Conservation (phyloP, 1,139 yeast species). For the Saccharomycopsis crataegensis region DNA sequence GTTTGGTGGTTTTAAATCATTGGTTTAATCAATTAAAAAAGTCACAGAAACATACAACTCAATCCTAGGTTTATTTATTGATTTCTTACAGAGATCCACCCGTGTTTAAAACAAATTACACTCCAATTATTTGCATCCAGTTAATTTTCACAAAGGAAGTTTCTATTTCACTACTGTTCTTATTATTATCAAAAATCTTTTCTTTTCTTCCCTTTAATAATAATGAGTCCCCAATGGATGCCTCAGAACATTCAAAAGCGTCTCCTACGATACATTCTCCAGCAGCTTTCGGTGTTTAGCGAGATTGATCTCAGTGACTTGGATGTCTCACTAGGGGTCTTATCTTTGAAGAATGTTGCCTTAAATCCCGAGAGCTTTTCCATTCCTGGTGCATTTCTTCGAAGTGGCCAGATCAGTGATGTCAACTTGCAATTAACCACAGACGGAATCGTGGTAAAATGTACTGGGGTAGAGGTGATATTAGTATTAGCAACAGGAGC, state of each 20-base stretch:
- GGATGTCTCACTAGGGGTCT: conserved; percentile 66
- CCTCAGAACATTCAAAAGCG: conserved; percentile 81
- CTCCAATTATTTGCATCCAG: too few relatives aligned
- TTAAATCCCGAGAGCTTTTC: conserved; percentile 52
- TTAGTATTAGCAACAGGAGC: conserved; percentile 8
- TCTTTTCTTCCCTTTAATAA: background rate
- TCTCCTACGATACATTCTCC: conserved; percentile 68
- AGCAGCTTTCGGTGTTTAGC: conserved; percentile 76
- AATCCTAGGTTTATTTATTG: too few relatives aligned
- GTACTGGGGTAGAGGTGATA: conserved; percentile 32
- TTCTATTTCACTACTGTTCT: too few relatives aligned
- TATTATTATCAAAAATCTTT: too few relatives aligned
- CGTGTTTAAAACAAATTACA: too few relatives aligned
- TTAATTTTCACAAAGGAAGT: too few relatives aligned
- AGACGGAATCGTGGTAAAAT: conserved; percentile 62
- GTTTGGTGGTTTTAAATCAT: too few relatives aligned
- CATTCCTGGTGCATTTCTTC: conserved; percentile 58
- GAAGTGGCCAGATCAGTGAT: conserved; percentile 54
- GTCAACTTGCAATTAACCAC: conserved; percentile 44
- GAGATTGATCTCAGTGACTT: conserved; percentile 74
- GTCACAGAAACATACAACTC: too few relatives aligned
- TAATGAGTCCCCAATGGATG: conserved; percentile 66
- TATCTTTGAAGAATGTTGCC: conserved; percentile 54
- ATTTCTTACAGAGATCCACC: too few relatives aligned
- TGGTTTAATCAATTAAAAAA: too few relatives aligned